Evolutionary conservation across 768 basidiomycete species (phyloP).

Genomic region (Xerocomellus chrysenteron): DNA sequence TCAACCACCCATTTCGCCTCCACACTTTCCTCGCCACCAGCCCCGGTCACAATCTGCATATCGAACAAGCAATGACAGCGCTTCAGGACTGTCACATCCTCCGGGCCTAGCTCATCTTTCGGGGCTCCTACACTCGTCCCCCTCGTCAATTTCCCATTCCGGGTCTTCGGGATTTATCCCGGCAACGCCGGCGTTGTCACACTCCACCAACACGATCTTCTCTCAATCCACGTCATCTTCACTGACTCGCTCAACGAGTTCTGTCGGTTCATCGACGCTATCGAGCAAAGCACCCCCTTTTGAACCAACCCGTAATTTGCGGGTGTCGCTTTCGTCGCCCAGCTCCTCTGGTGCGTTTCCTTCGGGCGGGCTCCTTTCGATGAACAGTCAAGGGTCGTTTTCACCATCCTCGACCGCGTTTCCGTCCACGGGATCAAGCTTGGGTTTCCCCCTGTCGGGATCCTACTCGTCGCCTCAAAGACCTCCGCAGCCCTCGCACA

Average conservation of each 20-base stretch:
- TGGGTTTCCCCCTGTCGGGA: conserved; percentile 13
- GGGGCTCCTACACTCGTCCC: conserved; percentile 10
- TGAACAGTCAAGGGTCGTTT: conserved; percentile 17
- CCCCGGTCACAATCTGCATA: conserved; percentile 26
- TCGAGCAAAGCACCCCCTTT: conserved; percentile 56
- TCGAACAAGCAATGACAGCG: conserved; percentile 17
- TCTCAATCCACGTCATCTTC: conserved; percentile 24
- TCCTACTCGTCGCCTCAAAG: conserved; percentile 17
- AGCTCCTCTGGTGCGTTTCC: conserved; percentile 14
- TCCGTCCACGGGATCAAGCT: conserved; percentile 6
- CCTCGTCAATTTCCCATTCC: conserved; percentile 18
- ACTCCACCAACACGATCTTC: conserved; percentile 16
- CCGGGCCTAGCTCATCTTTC: conserved; percentile 15
- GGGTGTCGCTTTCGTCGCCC: conserved; percentile 24
- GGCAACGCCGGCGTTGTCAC: conserved; percentile 9
- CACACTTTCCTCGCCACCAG: conserved; percentile 28
- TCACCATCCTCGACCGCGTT: conserved; percentile 16
- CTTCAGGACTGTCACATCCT: conserved; percentile 14
- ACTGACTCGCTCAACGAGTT: conserved; percentile 29
- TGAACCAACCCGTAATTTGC: conserved; percentile 42
- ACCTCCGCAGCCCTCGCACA: conserved; percentile 4
- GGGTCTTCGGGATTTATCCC: conserved; percentile 18
- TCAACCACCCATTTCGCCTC: conserved; percentile 26
- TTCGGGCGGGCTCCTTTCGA: conserved; percentile 10
- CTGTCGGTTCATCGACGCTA: conserved; percentile 39